These are phyloP conservation scores for Juncus inflexus DNA, from an alignment of 176 grass and related monocot genomes.

Conservation along the genomic window DNA sequence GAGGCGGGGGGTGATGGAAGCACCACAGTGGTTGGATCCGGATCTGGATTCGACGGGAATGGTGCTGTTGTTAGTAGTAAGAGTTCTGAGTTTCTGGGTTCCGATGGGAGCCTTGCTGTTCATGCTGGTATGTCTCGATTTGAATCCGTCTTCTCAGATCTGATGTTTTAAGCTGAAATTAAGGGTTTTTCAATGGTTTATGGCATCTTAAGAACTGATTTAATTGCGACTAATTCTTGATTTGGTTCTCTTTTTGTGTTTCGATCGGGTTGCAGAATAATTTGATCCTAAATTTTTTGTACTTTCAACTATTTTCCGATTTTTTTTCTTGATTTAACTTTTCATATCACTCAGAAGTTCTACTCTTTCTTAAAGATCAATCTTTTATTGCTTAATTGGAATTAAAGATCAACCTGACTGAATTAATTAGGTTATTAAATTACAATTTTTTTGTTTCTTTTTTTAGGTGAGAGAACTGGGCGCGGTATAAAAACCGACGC, in stretches of 20 bases:
- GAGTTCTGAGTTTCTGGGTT: constrained; percentile 61
- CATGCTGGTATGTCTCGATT: constrained; percentile 80
- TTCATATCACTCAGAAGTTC: too few relatives aligned
- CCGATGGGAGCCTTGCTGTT: constrained; percentile 93
- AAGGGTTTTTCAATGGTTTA: too few relatives aligned
- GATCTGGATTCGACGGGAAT: constrained; percentile 45
- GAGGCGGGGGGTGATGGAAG: constrained; percentile 36
- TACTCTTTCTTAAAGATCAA: too few relatives aligned
- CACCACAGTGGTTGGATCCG: constrained; percentile 34
- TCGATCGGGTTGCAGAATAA: too few relatives aligned
- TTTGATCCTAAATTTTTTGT: too few relatives aligned
- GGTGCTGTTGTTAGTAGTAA: constrained; percentile 27
- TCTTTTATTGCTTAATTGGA: too few relatives aligned
- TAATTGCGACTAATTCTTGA: background rate
- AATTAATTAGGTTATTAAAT: background rate
- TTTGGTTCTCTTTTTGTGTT: too few relatives aligned
- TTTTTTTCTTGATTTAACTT: background rate
- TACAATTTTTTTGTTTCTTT: background rate
- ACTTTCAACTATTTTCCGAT: too few relatives aligned
- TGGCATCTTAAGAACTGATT: background rate
- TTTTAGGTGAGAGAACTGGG: constrained; percentile 82
- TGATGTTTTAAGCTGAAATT: background rate
- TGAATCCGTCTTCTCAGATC: constrained; percentile 37
- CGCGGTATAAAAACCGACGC: constrained; percentile 81
- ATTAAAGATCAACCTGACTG: background rate